Conservation (phyloP, 352 stramenopile genomes). For the Globisporangium canariense region DNA sequence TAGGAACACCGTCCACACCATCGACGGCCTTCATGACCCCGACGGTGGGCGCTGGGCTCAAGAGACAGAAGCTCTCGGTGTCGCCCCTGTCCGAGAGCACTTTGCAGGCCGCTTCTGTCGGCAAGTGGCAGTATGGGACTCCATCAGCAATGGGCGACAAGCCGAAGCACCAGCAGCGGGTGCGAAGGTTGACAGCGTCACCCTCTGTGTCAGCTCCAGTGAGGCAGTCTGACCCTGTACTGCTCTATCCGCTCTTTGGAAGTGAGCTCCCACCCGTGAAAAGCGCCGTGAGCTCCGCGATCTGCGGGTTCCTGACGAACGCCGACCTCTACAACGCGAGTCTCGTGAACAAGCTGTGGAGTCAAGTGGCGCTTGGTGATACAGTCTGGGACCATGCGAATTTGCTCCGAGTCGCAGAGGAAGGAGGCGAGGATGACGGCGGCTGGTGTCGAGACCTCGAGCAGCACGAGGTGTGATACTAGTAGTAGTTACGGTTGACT, state of each 20-base stretch:
- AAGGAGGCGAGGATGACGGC: conserved; percentile 9
- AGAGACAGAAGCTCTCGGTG: conserved; percentile 20
- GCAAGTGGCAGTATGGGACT: neutral
- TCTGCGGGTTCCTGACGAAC: conserved; percentile 75
- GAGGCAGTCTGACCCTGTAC: conserved; percentile 23
- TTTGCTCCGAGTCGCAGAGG: conserved; percentile 31
- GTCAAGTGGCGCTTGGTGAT: conserved; percentile 65
- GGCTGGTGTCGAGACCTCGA: conserved; percentile 2
- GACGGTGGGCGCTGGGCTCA: neutral
- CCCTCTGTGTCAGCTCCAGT: neutral
- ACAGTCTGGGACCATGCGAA: conserved; percentile 80
- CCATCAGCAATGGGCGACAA: neutral
- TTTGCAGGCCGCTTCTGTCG: conserved; percentile 11
- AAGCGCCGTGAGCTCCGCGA: conserved; percentile 47
- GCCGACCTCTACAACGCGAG: conserved; percentile 81
- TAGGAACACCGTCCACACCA: neutral
- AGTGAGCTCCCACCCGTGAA: conserved; percentile 52
- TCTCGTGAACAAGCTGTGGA: conserved; percentile 84
- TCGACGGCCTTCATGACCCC: conserved; percentile 14
- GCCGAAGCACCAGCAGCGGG: neutral
- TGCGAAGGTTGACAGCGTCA: neutral
- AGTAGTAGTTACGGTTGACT: neutral
- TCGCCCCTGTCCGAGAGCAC: conserved; percentile 27
- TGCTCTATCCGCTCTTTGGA: conserved; percentile 79
- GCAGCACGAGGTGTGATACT: neutral